These are phyloP conservation scores for Elsinoe australis DNA, from an alignment of 2,329 filamentous ascomycete species.

Conservation along the genomic window DNA sequence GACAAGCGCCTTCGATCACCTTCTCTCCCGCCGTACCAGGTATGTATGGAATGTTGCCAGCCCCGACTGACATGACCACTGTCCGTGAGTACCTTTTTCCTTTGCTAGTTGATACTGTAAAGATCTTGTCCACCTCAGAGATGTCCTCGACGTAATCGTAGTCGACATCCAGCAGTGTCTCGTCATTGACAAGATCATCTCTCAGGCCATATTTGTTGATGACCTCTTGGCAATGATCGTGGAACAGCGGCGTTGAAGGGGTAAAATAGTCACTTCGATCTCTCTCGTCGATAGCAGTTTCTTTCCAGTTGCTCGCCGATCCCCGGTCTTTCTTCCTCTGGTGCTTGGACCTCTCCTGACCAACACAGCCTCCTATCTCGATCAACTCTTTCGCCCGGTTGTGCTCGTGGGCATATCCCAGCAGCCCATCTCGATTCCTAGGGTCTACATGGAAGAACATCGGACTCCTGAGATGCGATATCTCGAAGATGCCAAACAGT, in stretches of 20 bases:
- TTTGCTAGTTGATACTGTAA: conserved; percentile 55
- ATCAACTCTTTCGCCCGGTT: conserved; percentile 56
- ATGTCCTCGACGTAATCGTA: conserved; percentile 43
- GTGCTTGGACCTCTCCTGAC: conserved; percentile 74
- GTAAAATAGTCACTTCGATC: conserved; percentile 43
- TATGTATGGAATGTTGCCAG: conserved; percentile 52
- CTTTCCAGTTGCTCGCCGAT: conserved; percentile 21
- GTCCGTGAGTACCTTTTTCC: conserved; percentile 50
- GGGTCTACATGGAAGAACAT: conserved; percentile 82
- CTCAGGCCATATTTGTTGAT: conserved; percentile 40
- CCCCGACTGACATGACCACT: conserved; percentile 64
- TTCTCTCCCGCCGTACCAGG: conserved; percentile 30
- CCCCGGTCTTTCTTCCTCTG: conserved; percentile 56
- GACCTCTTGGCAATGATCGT: conserved; percentile 36
- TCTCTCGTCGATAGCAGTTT: conserved; percentile 36
- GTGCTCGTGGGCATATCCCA: conserved; percentile 59
- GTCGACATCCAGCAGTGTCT: conserved; percentile 53
- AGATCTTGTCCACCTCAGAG: conserved; percentile 48
- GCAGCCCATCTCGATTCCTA: conserved; percentile 62
- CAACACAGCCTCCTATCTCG: conserved; percentile 67
- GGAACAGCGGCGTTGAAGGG: conserved; percentile 36
- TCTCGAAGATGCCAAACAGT: conserved; percentile 61
- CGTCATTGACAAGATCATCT: conserved; percentile 50
- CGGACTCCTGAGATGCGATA: conserved; percentile 64
- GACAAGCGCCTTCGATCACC: conserved; percentile 45